Evolutionary conservation across 2,329 filamentous ascomycete genomes (phyloP).

Genomic region (Alternaria solani): DNA sequence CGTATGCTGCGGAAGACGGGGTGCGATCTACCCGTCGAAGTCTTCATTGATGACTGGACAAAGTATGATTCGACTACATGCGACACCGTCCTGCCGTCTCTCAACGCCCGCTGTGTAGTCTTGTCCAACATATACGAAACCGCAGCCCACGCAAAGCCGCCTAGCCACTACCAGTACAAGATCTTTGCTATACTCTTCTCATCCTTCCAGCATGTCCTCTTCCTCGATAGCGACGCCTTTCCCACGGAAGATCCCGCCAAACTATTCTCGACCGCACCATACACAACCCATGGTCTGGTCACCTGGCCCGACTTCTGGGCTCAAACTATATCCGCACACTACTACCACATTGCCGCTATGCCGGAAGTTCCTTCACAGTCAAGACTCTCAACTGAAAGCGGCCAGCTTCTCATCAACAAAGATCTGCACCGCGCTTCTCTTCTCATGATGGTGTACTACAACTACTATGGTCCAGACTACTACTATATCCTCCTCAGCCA

Average conservation of each 20-base stretch:
- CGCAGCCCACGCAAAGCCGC: constrained; percentile 19
- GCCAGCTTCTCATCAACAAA: constrained; percentile 61
- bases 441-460: constrained; percentile 63
- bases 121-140: constrained; percentile 37
- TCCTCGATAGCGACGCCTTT: constrained; percentile 67
- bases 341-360: constrained; percentile 56
- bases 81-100: constrained; percentile 46
- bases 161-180: constrained; percentile 62
- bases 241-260: constrained; percentile 56
- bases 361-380: constrained; percentile 41
- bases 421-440: constrained; percentile 57
- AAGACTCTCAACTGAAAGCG: constrained; percentile 57
- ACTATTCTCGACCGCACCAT: constrained; percentile 63
- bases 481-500: constrained; percentile 61
- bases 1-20: constrained; percentile 62
- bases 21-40: constrained; percentile 59
- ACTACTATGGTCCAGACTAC: constrained; percentile 61
- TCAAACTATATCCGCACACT: constrained; percentile 53
- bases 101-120: constrained; percentile 52
- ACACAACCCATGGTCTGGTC: constrained; percentile 61
- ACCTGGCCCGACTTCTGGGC: constrained; percentile 67
- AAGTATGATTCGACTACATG: constrained; percentile 53
- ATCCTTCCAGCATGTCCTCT: constrained; percentile 66
- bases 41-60: constrained; percentile 49
- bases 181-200: constrained; percentile 66